Evolutionary conservation across 2,329 filamentous ascomycete genomes (phyloP).

Genomic region (Fusarium domesticum): DNA sequence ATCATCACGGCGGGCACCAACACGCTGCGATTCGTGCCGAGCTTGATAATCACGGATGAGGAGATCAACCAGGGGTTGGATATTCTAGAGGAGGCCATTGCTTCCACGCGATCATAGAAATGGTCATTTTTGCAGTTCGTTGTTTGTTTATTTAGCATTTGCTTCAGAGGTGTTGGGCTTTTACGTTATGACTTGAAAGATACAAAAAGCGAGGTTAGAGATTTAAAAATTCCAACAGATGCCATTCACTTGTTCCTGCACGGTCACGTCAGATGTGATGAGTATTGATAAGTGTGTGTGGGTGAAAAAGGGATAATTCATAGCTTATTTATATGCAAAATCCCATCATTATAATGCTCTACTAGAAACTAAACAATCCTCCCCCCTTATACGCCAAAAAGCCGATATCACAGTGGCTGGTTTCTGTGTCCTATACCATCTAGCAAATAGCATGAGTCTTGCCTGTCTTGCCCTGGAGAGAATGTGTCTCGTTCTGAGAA

Average conservation of each 20-base stretch:
- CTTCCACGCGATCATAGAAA: slow-evolving; percentile 37
- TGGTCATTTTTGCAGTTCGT: slow-evolving; percentile 4
- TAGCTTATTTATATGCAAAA: slow-evolving; percentile 6
- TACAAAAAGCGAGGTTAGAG: not conserved
- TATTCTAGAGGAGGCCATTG: slow-evolving; percentile 69
- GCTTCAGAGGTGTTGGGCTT: too few relatives aligned
- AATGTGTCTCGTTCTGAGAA: slow-evolving; percentile 71
- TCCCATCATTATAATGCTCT: too few relatives aligned
- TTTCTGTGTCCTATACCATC: slow-evolving; percentile 13
- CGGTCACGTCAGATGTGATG: too few relatives aligned
- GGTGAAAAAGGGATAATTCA: slow-evolving; percentile 15
- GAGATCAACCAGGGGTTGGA: slow-evolving; percentile 77
- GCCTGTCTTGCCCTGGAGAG: slow-evolving; percentile 81
- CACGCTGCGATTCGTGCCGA: slow-evolving; percentile 87
- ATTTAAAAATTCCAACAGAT: slow-evolving; percentile 6
- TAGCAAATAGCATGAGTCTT: slow-evolving; percentile 90
- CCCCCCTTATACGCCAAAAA: too few relatives aligned
- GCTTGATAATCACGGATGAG: slow-evolving; percentile 72
- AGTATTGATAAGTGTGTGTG: too few relatives aligned
- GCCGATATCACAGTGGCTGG: slow-evolving; percentile 13
- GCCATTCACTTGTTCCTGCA: not conserved
- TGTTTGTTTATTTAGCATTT: too few relatives aligned
- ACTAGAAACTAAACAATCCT: too few relatives aligned
- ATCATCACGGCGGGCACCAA: slow-evolving; percentile 93
- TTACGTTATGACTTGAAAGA: not conserved